Percentiles rank a stretch among this genome's conserved stretches.
These are phyloP conservation scores for Mycena belliarum DNA, from an alignment of 768 basidiomycete genomes.

Conservation along the genomic window DNA sequence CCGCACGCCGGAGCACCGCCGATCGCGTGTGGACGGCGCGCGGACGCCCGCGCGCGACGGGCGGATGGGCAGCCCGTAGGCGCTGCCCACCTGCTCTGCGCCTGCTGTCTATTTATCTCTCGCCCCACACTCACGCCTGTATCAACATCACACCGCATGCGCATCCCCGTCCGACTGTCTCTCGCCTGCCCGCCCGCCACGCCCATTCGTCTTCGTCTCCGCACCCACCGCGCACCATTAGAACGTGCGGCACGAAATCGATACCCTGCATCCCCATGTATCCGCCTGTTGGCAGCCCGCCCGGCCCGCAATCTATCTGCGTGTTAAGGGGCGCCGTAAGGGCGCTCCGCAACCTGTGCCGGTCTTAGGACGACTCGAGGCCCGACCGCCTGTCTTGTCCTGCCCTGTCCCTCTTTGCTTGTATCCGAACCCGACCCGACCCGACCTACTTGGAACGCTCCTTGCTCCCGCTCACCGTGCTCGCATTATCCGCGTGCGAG, in stretches of 20 bases:
- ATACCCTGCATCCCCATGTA: neutral
- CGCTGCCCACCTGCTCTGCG: no score
- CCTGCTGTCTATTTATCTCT: neutral
- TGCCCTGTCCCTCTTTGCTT: no score
- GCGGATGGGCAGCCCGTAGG: slow-evolving; percentile 21
- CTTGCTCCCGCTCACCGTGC: no score
- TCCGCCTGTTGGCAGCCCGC: neutral
- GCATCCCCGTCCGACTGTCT: neutral
- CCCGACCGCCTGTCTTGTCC: no score
- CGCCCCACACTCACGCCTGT: neutral
- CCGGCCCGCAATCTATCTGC: neutral
- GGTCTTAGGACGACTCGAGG: no score
- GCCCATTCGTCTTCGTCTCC: neutral
- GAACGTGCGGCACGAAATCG: neutral
- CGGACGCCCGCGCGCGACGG: slow-evolving; percentile 16
- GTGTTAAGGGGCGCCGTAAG: neutral
- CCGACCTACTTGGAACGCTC: no score
- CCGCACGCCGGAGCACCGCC: slow-evolving; percentile 5
- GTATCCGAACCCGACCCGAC: no score
- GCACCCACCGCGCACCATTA: neutral
- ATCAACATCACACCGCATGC: neutral
- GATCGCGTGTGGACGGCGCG: slow-evolving; percentile 6
- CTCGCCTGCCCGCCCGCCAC: neutral
- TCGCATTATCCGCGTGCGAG: no score
- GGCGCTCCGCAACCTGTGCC: no score